Base-by-base conservation (phyloP, 2,329 filamentous ascomycete genomes). In the Cadophora sp. region DNA sequence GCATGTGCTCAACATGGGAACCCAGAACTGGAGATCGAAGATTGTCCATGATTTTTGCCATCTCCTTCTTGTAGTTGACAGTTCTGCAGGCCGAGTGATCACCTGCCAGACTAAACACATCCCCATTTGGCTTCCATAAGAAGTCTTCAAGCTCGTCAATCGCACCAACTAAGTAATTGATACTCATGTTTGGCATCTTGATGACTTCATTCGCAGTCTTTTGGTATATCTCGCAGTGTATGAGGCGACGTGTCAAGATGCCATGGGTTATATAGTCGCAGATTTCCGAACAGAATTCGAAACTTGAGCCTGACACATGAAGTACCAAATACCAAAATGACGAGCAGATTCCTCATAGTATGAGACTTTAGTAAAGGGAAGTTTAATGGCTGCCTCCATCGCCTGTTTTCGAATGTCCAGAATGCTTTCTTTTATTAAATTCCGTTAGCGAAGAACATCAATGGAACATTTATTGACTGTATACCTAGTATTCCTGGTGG, bases 241-340 rank as follows among this genome's bases (percentile, higher is more conserved):
- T 48, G 19, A 48, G 43, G 5, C 4, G 11, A 48, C 43, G 43
- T 9, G 8, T n/a, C n/a, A 48, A 48, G 3, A 19, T 48, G 6
- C 43, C 43, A 22, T 48, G n/a, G 4, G 11, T 9, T 5, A 48
- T 1, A 2, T 5, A 5, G 43, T 48, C 19, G 43, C 43, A 48
- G 19, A 19, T 1, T 1, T 4, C 22, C n/a, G 19, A 22, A 12
- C 1, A 1, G 8, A 1, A 2, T 4, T 22, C 6, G 5, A 1
- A 6, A 22, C n/a, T 48, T 22, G 43, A 7, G 7, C 43, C 8
- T 48, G 43, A 9, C 43, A 48, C 7, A 48, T 2, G 19, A 8
- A 11, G 3, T 22, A 3, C 5, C 12, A 5, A 3, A 14, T 11
- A 19, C 8, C 14, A 16, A 5, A 1, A 3, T 11, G 12, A 19